Conservation (phyloP, 2,329 filamentous ascomycete species). For the Fusarium floridanum region DNA sequence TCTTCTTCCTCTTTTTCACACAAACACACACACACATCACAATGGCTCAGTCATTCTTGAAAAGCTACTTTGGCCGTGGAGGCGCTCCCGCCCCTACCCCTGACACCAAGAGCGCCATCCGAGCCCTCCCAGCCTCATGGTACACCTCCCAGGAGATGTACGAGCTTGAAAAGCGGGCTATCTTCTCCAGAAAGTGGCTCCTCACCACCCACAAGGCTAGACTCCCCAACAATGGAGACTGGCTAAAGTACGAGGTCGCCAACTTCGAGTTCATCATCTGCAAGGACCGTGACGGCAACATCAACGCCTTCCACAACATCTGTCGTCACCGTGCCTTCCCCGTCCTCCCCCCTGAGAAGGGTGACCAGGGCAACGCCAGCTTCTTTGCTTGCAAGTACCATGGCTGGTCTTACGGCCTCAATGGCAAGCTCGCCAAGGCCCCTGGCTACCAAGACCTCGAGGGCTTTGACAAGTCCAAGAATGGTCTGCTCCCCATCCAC, state of each 20-base stretch:
- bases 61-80: constrained; percentile 56
- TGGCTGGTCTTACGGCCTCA: constrained; percentile 71
- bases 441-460: constrained; percentile 68
- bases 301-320: constrained; percentile 73
- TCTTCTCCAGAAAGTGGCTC: constrained; percentile 70
- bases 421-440: constrained; percentile 70
- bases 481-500: constrained; percentile 68
- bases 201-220: constrained; percentile 66
- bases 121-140: constrained; percentile 64
- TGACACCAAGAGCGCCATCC: constrained; percentile 42
- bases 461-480: constrained; percentile 68
- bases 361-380: constrained; percentile 62
- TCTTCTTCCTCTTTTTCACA: constrained; percentile 5
- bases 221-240: constrained; percentile 66
- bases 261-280: constrained; percentile 68
- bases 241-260: constrained; percentile 66
- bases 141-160: constrained; percentile 67
- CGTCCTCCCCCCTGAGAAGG: constrained; percentile 58
- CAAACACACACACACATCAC: constrained; percentile 17
- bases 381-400: constrained; percentile 72
- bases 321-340: constrained; percentile 73
- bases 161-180: constrained; percentile 67
- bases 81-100: constrained; percentile 26
- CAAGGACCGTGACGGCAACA: constrained; percentile 62
- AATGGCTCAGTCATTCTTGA: constrained; percentile 49